Percentiles rank a stretch among this genome's conserved stretches.
These are phyloP conservation scores for Fusarium fujikuroi DNA, from an alignment of 2,329 filamentous ascomycete genomes.

Conservation along the genomic window DNA sequence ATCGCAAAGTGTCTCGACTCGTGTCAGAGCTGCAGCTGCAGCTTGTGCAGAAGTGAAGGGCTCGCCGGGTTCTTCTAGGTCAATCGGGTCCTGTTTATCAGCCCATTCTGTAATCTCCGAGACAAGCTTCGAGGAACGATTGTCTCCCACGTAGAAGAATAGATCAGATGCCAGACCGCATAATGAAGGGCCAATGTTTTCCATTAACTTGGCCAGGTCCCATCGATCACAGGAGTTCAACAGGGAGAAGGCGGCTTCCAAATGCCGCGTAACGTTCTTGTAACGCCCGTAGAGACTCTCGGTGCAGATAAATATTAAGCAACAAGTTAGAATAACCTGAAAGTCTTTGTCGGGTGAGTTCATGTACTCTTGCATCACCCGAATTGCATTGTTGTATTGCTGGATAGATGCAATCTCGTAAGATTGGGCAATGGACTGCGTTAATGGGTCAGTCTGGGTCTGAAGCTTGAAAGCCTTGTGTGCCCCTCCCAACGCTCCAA, in stretches of 20 bases:
- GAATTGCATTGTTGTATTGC: slow-evolving; percentile 19
- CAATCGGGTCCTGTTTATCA: not conserved
- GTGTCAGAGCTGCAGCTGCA: not conserved
- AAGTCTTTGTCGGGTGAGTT: not conserved
- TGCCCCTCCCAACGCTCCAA: slow-evolving; percentile 15
- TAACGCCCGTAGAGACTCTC: slow-evolving; percentile 6
- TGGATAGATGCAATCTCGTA: slow-evolving; percentile 3
- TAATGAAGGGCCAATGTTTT: slow-evolving; percentile 5
- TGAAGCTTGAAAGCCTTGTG: slow-evolving; percentile 21
- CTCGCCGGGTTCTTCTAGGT: not conserved
- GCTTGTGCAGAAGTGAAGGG: slow-evolving; percentile 13
- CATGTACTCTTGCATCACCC: slow-evolving; percentile 7
- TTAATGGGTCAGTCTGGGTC: not conserved
- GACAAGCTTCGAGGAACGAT: slow-evolving; percentile 4
- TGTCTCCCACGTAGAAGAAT: slow-evolving; percentile 3
- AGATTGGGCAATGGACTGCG: not conserved
- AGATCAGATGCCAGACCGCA: slow-evolving; percentile 6
- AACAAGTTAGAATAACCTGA: slow-evolving; percentile 14
- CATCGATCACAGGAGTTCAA: not conserved
- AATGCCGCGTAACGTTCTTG: not conserved
- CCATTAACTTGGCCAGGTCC: slow-evolving; percentile 3
- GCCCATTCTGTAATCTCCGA: not conserved
- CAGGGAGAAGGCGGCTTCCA: not conserved
- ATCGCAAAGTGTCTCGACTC: not conserved
- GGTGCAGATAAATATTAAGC: slow-evolving; percentile 21